phyloP scores from a whole-genome alignment of 176 grass and related monocot species.

The Oryza brachyantha region DNA sequence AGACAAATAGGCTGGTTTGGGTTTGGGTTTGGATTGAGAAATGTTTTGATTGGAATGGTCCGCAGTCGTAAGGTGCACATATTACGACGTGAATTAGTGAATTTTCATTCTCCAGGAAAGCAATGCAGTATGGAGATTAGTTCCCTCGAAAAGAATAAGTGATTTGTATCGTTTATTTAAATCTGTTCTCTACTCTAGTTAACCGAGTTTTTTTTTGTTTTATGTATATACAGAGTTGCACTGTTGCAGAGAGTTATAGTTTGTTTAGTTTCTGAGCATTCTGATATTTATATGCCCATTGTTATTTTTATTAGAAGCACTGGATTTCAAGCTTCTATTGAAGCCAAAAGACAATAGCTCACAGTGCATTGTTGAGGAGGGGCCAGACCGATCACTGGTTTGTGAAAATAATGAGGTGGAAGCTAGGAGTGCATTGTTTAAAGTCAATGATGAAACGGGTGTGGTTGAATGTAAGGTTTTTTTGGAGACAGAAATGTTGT shows the following conservation, averaged over 20 bases:
- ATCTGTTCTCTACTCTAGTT: too few relatives aligned
- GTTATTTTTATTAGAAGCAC: slow-evolving; percentile 39
- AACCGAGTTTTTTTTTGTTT: neutral
- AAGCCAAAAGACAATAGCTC: slow-evolving; percentile 49
- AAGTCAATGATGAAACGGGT: slow-evolving; percentile 47
- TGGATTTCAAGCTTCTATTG: slow-evolving; percentile 91
- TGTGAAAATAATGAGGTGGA: slow-evolving; percentile 49
- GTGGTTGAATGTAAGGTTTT: slow-evolving; percentile 59
- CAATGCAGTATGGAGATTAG: neutral
- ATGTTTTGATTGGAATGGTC: neutral
- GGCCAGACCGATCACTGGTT: slow-evolving; percentile 51
- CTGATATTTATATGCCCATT: slow-evolving; percentile 11
- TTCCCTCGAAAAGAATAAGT: neutral
- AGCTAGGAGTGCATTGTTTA: slow-evolving; percentile 58
- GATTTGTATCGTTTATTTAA: neutral
- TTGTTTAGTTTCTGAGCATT: slow-evolving; percentile 1
- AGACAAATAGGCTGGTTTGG: neutral
- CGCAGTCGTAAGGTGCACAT: neutral
- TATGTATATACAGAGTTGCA: neutral
- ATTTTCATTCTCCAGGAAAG: neutral
- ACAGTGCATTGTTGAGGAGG: slow-evolving; percentile 76
- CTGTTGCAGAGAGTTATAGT: neutral
- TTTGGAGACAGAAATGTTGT: slow-evolving; percentile 67
- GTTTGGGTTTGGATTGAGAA: neutral
- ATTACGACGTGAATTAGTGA: neutral